Base-by-base conservation (phyloP, 2,329 filamentous ascomycete genomes). In the Rhynchosporium graminicola region DNA sequence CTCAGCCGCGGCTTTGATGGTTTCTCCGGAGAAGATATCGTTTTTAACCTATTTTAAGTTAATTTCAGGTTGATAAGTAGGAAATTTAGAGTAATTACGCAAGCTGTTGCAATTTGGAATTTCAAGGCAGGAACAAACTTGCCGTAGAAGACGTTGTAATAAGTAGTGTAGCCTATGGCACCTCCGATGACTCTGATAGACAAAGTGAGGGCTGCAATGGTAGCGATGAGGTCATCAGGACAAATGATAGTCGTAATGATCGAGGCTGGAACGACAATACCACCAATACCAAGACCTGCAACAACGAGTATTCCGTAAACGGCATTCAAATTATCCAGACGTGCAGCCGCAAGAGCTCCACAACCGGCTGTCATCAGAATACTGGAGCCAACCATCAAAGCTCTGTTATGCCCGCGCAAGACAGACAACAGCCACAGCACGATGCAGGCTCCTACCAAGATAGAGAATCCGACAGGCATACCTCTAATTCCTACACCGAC, bases 191-290 rank as follows among this genome's bases (percentile, higher is more conserved):
- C 85, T 43, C 88, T 85, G 67, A 90, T 84, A n/a, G 86, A 82
- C 43, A 90, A 81, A 0, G 87, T 89, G 31, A 90, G 77, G 9
- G 87, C 86, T 0, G 87, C 83, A 50, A 89, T 80, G 1, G 87
- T 90, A 4, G 86, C 87, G 65, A 91, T 90, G 4, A 90, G 79
- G 60, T 90, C 87, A 70, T 87, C 84, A 0, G 87, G 87, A 64
- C 86, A 89, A 66, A 89, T 85, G 68, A 90, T 89, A 9, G 85
- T 87, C 6, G 85, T 84, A 61, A 90, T 87, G 68, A 89, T 87
- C 0, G 84, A 86, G 0, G 84, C 42, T 87, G 87, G 87, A 3
- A 90, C 83, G 15, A 89, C 83, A 57, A 90, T 87, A 1, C 85
- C 87, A 9, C 87, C 87, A 6, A 89, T 85, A 6, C 87, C 87